Evolutionary conservation across 2,329 filamentous ascomycete species (phyloP).

Genomic region (Sclerotinia trifoliorum): DNA sequence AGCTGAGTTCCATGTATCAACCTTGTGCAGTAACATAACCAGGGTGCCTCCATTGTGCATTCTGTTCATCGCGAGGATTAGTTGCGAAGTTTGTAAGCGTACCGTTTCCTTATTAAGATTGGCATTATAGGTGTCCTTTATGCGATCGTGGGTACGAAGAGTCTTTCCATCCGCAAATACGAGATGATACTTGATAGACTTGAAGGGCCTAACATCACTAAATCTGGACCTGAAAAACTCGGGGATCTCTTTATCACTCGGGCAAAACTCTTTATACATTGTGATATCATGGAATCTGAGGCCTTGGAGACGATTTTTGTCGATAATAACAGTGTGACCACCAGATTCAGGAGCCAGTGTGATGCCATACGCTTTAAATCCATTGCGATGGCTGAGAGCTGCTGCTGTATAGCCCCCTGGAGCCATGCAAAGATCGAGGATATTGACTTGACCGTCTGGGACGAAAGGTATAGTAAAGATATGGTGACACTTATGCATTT

Average conservation of each 20-base stretch:
- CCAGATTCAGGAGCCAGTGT: constrained; percentile 28
- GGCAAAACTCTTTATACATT: constrained; percentile 31
- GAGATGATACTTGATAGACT: constrained; percentile 31
- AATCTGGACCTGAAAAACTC: constrained; percentile 24
- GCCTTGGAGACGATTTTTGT: neutral
- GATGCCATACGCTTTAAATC: constrained; percentile 27
- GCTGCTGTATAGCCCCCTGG: constrained; percentile 30
- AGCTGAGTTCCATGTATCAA: constrained; percentile 29
- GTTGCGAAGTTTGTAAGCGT: constrained; percentile 29
- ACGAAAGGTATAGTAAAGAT: constrained; percentile 20
- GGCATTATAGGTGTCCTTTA: constrained; percentile 12
- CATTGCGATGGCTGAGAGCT: constrained; percentile 14
- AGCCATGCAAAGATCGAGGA: constrained; percentile 37
- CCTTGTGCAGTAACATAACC: constrained; percentile 34
- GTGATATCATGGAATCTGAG: constrained; percentile 27
- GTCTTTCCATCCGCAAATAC: constrained; percentile 36
- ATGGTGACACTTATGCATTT: constrained; percentile 42
- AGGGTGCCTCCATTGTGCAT: constrained; percentile 30
- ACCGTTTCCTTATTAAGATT: constrained; percentile 28
- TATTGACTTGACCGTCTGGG: constrained; percentile 17
- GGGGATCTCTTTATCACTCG: constrained; percentile 24
- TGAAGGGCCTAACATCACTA: constrained; percentile 27
- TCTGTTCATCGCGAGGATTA: constrained; percentile 34
- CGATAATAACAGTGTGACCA: constrained; percentile 32
- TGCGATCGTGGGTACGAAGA: constrained; percentile 33